Conservation (phyloP, 805 yeast genomes). For the Suhomyces faveliae region DNA sequence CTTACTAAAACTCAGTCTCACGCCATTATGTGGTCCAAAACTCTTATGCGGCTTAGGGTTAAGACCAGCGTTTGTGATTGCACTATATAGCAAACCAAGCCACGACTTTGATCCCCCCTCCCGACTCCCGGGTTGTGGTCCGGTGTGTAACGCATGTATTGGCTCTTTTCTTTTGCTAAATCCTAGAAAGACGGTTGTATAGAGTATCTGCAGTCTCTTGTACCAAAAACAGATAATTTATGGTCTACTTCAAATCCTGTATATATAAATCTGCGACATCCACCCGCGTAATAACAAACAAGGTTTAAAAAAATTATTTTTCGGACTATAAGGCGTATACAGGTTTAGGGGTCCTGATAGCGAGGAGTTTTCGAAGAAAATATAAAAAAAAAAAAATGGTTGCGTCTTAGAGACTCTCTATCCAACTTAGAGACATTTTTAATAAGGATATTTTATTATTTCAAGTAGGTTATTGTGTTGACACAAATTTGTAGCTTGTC, state of each 20-base stretch:
- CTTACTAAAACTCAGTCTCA: neutral
- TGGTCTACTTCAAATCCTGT: neutral
- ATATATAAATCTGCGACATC: neutral
- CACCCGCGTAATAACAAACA: neutral
- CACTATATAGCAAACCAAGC: neutral
- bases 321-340: neutral
- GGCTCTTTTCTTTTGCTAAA: neutral
- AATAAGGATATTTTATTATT: conserved; percentile 3
- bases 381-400: neutral
- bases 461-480: conserved; percentile 2
- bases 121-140: neutral
- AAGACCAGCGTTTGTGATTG: neutral
- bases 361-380: neutral
- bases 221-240: neutral
- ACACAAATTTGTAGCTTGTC: neutral
- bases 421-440: conserved; percentile 2
- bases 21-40: neutral
- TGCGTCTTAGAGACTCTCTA: neutral
- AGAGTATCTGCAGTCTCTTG: conserved; percentile 1
- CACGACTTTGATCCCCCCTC: neutral
- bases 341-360: neutral
- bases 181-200: neutral
- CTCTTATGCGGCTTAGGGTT: neutral
- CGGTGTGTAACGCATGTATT: neutral
- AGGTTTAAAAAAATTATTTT: neutral